Percentiles rank a stretch among this genome's conserved stretches.
These are phyloP conservation scores for Mycena metata DNA, from an alignment of 768 basidiomycete genomes.

Conservation along the genomic window DNA sequence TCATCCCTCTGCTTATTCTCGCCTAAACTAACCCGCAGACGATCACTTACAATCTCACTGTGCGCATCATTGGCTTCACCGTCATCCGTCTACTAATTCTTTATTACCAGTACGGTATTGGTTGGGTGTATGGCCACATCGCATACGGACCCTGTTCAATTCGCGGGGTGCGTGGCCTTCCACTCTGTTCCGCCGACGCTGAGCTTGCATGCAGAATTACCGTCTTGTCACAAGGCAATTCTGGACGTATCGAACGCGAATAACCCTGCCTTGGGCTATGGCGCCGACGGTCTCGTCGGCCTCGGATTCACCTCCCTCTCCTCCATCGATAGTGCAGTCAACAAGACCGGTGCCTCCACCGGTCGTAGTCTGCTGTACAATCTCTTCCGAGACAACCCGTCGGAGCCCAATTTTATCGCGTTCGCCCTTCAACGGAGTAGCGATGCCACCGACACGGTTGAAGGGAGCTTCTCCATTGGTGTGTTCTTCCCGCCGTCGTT, in stretches of 20 bases:
- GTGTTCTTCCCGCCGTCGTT: constrained; percentile 32
- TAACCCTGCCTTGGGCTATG: constrained; percentile 82
- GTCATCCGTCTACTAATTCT: neutral
- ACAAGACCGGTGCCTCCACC: constrained; percentile 65
- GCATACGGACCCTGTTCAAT: constrained; percentile 72
- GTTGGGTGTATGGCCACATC: constrained; percentile 80
- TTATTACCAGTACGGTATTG: constrained; percentile 77
- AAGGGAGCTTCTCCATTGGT: constrained; percentile 84
- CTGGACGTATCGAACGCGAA: constrained; percentile 73
- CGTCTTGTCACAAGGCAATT: constrained; percentile 77
- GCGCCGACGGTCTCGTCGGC: constrained; percentile 79
- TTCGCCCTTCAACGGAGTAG: constrained; percentile 77
- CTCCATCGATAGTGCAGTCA: constrained; percentile 72
- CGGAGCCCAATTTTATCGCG: constrained; percentile 84
- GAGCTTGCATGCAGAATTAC: constrained; percentile 60
- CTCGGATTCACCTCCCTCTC: constrained; percentile 86
- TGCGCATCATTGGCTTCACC: constrained; percentile 49
- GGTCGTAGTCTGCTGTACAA: constrained; percentile 85
- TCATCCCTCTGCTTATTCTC: constrained; percentile 16
- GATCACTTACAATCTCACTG: constrained; percentile 71
- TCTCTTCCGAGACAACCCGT: constrained; percentile 75
- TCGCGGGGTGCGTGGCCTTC: constrained; percentile 70
- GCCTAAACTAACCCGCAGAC: constrained; percentile 47
- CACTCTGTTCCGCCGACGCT: constrained; percentile 6
- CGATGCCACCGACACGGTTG: constrained; percentile 64